Base-by-base conservation (phyloP, 345 rosid genomes). In the Salix arbutifolia region DNA sequence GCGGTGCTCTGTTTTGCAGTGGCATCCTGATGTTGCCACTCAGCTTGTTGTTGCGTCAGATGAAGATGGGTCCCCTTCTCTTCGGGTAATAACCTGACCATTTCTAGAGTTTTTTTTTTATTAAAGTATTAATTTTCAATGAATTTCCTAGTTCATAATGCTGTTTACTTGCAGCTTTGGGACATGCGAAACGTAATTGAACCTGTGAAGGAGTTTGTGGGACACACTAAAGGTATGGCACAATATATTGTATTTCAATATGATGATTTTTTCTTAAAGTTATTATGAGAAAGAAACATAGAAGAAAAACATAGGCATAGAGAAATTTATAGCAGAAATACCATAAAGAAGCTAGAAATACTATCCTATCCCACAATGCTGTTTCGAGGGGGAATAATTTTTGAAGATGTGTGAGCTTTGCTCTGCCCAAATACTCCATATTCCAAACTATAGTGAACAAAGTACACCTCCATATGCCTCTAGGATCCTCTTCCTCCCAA, bases 21-120 rank as follows among this genome's bases (percentile, higher is more conserved):
- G 99, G 99, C 90, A 96, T 85, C 99, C 99, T 81, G 97, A 94
- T 79, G 83, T 92, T 82, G 93, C 99, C 77, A 96, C 99, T 79
- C 97, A 96, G 85, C 97, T 96, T 74, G 87, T 94, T 88, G 91
- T 96, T 86, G 98, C 99, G 31, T 96, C 99, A 61, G 99, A 96
- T 80, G 98, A 94, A 70, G 99, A 96, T 83, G 79, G 84, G 70
- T 90, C 95, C 67, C 98, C 98, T 70, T 76, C 90, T 71, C 72
- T 96, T 33, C 87, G 91, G 93, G 99, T 96, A 89, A 83, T 71
- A 71, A 44, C 66, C 66, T 81, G 18, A 11, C 31, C 14, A 21
- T 26, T 67, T 21, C 18, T 65, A 17, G 50, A 31, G 26, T 28
- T 33, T 8, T 33, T 73, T 37, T 50, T 40, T 26, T n/a, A 73